Base-by-base conservation (phyloP, 2,329 filamentous ascomycete genomes). In the Atkinsonella texensis region DNA sequence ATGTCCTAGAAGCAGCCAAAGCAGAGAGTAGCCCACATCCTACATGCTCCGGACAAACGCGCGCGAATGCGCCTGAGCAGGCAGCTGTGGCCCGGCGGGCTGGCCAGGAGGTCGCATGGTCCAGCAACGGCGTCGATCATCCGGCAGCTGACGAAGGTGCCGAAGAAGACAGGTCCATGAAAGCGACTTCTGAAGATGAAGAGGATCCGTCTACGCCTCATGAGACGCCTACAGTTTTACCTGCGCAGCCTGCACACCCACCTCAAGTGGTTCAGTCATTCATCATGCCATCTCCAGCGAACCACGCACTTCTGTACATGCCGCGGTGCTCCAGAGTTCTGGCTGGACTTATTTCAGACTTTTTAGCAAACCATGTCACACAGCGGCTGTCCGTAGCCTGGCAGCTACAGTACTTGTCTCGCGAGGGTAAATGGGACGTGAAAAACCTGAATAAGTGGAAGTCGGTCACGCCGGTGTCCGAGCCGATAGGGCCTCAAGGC, bases 371-470 rank as follows among this genome's bases (percentile, higher is more conserved):
- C 3, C 78, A 89, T 60, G 75, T 96, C 50, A 90, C 90, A 10
- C 76, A 81, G 10, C 82, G 89, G 9, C 77, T 96, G 13, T 87
- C 83, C 1, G 79, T 91, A 31, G 87, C 85, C 43, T 97, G 91
- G 90, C 91, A 97, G 67, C 74, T 97, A 15, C 86, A 91, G 60
- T 85, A 93, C 60, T 80, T 97, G 23, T 88, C 86, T 2, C 88
- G 85, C 1, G 87, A 89, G 58, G 90, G 90, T 3, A 97, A 97
- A 70, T 97, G 91, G 91, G 91, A 96, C 62, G 89, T 97, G 58
- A 97, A 97, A 70, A 97, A 97, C 62, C 75, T 96, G 11, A 82
- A 79, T 53, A 97, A 97, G 64, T 97, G 91, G 91, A 79, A 87
- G 65, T 81, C 81, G 17, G 85, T 94, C 1, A 68, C 73, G 1